These are phyloP conservation scores for Xylaria sp. DNA, from an alignment of 2,329 filamentous ascomycete species.

Conservation along the genomic window DNA sequence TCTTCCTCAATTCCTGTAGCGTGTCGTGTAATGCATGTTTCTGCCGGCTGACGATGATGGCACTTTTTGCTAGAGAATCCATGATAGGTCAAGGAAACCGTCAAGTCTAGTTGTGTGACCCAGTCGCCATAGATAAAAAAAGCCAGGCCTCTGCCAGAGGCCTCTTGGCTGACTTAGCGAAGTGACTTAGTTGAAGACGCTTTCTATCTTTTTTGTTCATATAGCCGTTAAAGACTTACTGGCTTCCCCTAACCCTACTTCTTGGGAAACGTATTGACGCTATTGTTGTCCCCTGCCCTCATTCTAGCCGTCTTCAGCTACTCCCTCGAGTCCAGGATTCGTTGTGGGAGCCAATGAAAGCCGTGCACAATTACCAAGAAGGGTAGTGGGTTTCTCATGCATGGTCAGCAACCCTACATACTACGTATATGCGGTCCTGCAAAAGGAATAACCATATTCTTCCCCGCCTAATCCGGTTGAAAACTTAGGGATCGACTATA, in stretches of 20 bases:
- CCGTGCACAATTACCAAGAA: constrained; percentile 4
- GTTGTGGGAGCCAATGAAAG: constrained; percentile 8
- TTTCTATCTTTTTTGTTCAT: background rate
- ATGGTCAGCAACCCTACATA: constrained; percentile 10
- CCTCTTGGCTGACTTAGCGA: background rate
- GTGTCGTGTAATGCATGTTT: background rate
- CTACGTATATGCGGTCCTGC: background rate
- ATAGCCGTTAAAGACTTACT: no score
- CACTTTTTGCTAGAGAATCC: background rate
- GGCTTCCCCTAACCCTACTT: background rate
- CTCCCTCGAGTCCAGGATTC: background rate
- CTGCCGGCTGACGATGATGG: background rate
- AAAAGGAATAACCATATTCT: background rate
- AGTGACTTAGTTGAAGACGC: background rate
- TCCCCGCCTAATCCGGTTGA: constrained; percentile 1
- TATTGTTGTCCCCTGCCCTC: background rate
- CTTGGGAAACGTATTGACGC: background rate
- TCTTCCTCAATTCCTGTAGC: background rate
- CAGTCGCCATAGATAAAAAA: background rate
- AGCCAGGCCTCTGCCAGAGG: background rate
- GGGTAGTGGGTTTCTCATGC: constrained; percentile 14
- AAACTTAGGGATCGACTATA: background rate
- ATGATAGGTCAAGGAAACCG: background rate
- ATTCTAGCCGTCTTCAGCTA: background rate
- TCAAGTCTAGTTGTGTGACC: background rate